Percentiles rank a stretch among this genome's conserved stretches.
phyloP scores from a whole-genome alignment of 306 rosid species.

The Malus orientalis region DNA sequence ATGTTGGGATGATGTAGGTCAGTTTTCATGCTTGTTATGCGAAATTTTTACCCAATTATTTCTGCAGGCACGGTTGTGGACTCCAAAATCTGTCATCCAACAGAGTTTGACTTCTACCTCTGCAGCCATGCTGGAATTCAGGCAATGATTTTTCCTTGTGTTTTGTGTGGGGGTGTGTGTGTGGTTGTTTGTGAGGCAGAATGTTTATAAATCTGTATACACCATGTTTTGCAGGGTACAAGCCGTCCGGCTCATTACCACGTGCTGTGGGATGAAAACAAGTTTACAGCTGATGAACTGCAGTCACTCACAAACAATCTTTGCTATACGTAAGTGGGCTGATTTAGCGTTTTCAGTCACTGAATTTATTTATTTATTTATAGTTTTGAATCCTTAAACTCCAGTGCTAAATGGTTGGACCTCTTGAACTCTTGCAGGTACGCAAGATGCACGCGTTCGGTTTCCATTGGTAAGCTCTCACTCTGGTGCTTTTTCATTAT shows the following conservation, averaged over 20 bases:
- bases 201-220: not conserved
- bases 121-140: slow-evolving; percentile 97
- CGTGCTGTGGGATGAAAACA: slow-evolving; percentile 92
- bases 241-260: slow-evolving; percentile 98
- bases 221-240: slow-evolving; percentile 63
- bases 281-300: slow-evolving; percentile 81
- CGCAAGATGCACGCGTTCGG: slow-evolving; percentile 93
- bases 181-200: not conserved
- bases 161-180: not conserved
- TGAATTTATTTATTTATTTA: too few relatives aligned
- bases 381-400: not conserved
- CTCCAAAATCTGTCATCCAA: slow-evolving; percentile 93
- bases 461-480: slow-evolving; percentile 69
- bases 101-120: slow-evolving; percentile 87
- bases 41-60: not conserved
- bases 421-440: slow-evolving; percentile 38
- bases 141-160: slow-evolving; percentile 27
- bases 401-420: not conserved
- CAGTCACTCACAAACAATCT: slow-evolving; percentile 82
- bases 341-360: not conserved
- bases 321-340: slow-evolving; percentile 76
- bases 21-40: not conserved
- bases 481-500: not conserved
- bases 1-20: not conserved
- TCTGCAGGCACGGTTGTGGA: slow-evolving; percentile 87